Evolutionary conservation across 768 basidiomycete genomes (phyloP), one percentile per base, ranked within the genome.

Genomic region (Auricularia sp.): DNA sequence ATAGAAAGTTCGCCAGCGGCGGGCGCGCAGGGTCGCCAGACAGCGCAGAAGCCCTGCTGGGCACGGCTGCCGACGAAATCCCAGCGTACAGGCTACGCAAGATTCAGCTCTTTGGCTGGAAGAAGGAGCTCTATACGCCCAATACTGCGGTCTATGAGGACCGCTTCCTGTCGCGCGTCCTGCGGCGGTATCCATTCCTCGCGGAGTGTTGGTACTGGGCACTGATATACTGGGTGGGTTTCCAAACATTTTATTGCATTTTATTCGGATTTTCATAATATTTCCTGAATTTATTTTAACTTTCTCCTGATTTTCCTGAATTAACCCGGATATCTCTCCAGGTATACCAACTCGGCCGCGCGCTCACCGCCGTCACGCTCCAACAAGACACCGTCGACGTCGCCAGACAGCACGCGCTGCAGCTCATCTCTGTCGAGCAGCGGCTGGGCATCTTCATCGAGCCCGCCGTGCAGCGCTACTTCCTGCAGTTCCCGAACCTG

Each of bases 331-430:
- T 39, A 12, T 8, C 29, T 33, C 33, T 14, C 23, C 56, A 59
- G 56, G 29, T 34, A 8, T 59, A 59, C 56, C 56, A 59, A 34
- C 11, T 59, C 10, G 56, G 56, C 23, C 56, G 56, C 56, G 56
- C 56, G 5, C 33, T 59, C 7, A 59, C 56, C 12, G 56, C 56
- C 4, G 16, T 59, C 11, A 59, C 56, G 23, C 34, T 59, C 16
- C 56, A 59, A 35, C 56, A 59, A 59, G 56, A 59, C 56, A 59
- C 56, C 23, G 56, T 59, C 23, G 56, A 59, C 56, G 56, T 59
- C 21, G 56, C 56, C 12, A 14, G 56, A 7, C 56, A 29, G 14
- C 56, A 59, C 23, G 56, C 56, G 10, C 29, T 59, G 10, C 29
- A 59, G 34, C 56, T 59, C 56, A 59, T 59, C 56, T 14, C 56